Evolutionary conservation across 495 filamentous ascomycete genomes (phyloP).

Genomic region (Coniosporium apollinis): DNA sequence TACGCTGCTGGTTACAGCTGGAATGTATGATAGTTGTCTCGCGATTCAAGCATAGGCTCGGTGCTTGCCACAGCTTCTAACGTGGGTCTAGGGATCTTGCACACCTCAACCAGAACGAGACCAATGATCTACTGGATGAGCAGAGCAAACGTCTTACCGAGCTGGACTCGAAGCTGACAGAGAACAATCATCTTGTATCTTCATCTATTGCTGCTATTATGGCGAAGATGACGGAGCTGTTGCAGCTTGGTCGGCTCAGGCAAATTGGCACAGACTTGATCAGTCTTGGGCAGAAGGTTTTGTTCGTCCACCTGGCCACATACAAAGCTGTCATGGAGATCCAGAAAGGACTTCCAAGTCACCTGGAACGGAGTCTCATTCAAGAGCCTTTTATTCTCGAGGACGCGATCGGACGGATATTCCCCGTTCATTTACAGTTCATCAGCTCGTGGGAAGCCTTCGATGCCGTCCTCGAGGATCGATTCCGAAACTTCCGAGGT

Average conservation of each 20-base stretch:
- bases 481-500: constrained; percentile 1
- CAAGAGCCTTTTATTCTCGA: constrained; percentile 2
- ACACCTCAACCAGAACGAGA: neutral
- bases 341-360: neutral
- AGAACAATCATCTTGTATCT: no score
- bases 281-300: neutral
- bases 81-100: neutral
- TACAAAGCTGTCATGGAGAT: constrained; percentile 2
- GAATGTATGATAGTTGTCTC: constrained; percentile 5
- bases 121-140: neutral
- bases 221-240: neutral
- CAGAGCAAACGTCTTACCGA: no score
- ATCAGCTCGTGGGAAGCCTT: constrained; percentile 6
- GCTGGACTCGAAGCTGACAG: no score
- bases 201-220: no score
- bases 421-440: constrained; percentile 4
- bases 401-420: constrained; percentile 3
- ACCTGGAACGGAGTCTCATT: neutral
- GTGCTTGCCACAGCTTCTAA: neutral
- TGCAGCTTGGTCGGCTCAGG: neutral
- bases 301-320: neutral
- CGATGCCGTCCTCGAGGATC: constrained; percentile 3
- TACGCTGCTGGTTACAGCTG: constrained; percentile 20
- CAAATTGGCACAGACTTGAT: neutral
- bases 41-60: neutral